Evolutionary conservation across 2,329 filamentous ascomycete species (phyloP).

Genomic region (Hortaea werneckii): DNA sequence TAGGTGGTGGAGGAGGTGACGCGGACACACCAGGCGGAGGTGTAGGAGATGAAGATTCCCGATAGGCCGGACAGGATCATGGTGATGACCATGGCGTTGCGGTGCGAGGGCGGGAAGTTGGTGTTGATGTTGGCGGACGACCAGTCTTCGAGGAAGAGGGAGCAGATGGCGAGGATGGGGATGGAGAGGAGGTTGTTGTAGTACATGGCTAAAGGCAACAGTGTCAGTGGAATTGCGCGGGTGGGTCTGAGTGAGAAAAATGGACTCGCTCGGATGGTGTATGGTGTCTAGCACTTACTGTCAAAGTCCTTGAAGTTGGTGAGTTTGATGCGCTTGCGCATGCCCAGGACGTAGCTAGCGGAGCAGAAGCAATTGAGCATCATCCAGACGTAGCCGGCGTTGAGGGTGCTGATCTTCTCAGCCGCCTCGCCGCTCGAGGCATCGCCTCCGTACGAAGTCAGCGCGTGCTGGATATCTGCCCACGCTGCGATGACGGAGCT

Average conservation of each 20-base stretch:
- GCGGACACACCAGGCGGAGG: constrained; percentile 96
- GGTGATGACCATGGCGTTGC: constrained; percentile 70
- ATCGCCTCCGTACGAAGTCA: constrained; percentile 45
- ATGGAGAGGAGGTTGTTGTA: constrained; percentile 99
- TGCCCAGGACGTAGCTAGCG: constrained; percentile 77
- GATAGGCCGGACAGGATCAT: constrained; percentile 92
- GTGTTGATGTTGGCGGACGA: constrained; percentile 67
- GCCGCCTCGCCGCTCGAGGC: constrained; percentile 44
- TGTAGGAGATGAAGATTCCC: constrained; percentile 98
- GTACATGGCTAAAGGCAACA: constrained; percentile 70
- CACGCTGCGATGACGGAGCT: constrained; percentile 92
- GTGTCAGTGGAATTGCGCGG: not conserved
- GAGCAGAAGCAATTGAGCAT: constrained; percentile 91
- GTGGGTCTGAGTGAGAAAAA: not conserved
- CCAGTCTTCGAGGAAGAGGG: constrained; percentile 85
- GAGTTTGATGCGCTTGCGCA: constrained; percentile 98
- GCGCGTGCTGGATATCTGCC: constrained; percentile 86
- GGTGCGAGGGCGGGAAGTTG: constrained; percentile 79
- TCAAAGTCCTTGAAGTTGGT: constrained; percentile 99
- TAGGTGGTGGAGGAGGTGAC: constrained; percentile 96
- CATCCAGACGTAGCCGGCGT: constrained; percentile 97
- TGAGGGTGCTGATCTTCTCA: constrained; percentile 74
- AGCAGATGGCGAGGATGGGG: constrained; percentile 74
- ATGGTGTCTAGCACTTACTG: constrained; percentile 52
- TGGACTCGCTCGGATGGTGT: not conserved